Conservation (phyloP, 768 basidiomycete genomes). For the Calocybe cyanea region DNA sequence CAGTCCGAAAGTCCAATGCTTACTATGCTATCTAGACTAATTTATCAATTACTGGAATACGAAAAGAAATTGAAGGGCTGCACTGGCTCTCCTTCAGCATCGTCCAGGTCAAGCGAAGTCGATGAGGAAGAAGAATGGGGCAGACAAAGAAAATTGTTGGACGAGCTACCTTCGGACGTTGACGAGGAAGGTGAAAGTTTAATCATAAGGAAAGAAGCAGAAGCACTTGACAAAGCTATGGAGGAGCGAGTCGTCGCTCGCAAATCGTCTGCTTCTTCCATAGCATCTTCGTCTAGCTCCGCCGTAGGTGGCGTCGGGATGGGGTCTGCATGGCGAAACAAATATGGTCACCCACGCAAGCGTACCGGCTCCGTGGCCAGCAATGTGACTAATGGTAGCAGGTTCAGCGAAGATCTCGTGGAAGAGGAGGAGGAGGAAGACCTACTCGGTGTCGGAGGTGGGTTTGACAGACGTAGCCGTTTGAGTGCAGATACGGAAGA, state of each 20-base stretch:
- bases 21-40: constrained; percentile 50
- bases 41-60: constrained; percentile 92
- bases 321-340: constrained; percentile 62
- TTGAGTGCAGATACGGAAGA: constrained; percentile 32
- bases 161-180: constrained; percentile 49
- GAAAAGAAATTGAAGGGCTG: constrained; percentile 66
- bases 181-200: constrained; percentile 53
- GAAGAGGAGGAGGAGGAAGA: constrained; percentile 81
- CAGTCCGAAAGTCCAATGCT: no score
- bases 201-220: constrained; percentile 72
- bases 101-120: constrained; percentile 51
- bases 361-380: constrained; percentile 77
- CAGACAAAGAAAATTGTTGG: constrained; percentile 58
- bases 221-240: constrained; percentile 82
- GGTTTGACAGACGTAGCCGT: constrained; percentile 43
- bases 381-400: constrained; percentile 59
- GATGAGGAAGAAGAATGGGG: constrained; percentile 83
- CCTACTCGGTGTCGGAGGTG: constrained; percentile 63
- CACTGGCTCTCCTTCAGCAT: constrained; percentile 44
- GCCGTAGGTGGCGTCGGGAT: constrained; percentile 46
- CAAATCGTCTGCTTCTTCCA: constrained; percentile 64
- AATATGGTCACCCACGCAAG: constrained; percentile 56
- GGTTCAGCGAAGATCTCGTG: constrained; percentile 75
- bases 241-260: constrained; percentile 76
- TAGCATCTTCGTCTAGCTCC: constrained; percentile 49